Conservation (phyloP, 208 protist species). For the Wallacemonas sp. region DNA sequence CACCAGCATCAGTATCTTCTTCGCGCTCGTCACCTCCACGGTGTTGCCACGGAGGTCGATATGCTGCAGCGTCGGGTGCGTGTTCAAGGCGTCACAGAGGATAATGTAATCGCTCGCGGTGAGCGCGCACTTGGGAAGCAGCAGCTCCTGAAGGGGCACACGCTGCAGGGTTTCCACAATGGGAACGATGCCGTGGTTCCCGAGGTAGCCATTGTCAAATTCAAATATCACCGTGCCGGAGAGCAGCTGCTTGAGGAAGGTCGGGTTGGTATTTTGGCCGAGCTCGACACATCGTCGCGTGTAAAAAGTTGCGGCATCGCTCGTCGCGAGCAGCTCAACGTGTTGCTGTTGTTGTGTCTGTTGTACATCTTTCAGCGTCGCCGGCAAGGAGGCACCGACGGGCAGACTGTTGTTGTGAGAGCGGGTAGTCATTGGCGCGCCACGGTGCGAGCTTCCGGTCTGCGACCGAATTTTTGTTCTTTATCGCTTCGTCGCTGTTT, state of each 20-base stretch:
- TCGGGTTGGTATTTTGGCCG: constrained; percentile 39
- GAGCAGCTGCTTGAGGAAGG: constrained; percentile 66
- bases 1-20: constrained; percentile 60
- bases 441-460: too few species aligned
- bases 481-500: too few species aligned
- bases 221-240: constrained; percentile 50
- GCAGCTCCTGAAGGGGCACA: constrained; percentile 47
- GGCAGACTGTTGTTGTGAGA: too few species aligned
- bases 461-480: too few species aligned
- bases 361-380: too few species aligned
- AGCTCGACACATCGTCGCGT: constrained; percentile 39
- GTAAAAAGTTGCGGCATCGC: constrained; percentile 58
- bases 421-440: too few species aligned
- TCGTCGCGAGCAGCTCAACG: constrained; percentile 27
- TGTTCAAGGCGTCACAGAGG: constrained; percentile 49
- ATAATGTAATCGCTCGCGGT: constrained; percentile 47
- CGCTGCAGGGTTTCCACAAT: constrained; percentile 70
- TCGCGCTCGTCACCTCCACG: constrained; percentile 49
- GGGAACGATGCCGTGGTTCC: constrained; percentile 64
- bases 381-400: too few species aligned
- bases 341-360: background rate
- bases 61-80: constrained; percentile 63
- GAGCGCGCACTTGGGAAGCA: constrained; percentile 54
- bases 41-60: constrained; percentile 76
- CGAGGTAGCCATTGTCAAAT: constrained; percentile 85